Percentiles rank a stretch among this genome's conserved stretches.
These are phyloP conservation scores for Chrysanthemum seticuspe DNA, from an alignment of 129 eudicot species.

Conservation along the genomic window DNA sequence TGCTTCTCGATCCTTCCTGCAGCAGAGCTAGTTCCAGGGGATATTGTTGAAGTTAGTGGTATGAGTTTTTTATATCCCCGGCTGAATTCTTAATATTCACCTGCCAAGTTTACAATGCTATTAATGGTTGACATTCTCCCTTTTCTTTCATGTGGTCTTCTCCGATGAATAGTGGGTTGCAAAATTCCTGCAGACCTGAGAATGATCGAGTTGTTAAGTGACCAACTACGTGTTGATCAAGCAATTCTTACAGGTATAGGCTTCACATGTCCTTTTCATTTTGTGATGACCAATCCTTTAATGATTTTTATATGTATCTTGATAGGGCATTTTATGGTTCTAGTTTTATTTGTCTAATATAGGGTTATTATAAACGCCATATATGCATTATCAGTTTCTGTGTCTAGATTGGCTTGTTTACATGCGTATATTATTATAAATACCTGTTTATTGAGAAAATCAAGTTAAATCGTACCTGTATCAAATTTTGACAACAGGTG, in stretches of 20 bases:
- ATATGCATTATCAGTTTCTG: background rate
- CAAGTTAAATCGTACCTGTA: background rate
- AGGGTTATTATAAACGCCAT: background rate
- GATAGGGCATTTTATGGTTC: background rate
- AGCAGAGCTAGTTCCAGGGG: constrained; percentile 94
- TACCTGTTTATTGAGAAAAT: constrained; percentile 2
- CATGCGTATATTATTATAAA: constrained; percentile 8
- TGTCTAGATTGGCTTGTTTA: constrained; percentile 1
- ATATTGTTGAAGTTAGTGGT: constrained; percentile 97
- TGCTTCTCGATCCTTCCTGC: constrained; percentile 96
- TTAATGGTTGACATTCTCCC: background rate
- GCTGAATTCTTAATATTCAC: background rate
- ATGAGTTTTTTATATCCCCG: constrained; percentile 24
- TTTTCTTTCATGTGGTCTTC: constrained; percentile 23
- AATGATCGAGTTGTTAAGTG: constrained; percentile 85
- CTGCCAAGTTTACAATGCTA: background rate
- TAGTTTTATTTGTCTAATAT: background rate
- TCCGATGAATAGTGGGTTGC: constrained; percentile 71
- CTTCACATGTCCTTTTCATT: background rate
- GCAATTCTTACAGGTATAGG: constrained; percentile 96
- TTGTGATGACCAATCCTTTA: background rate
- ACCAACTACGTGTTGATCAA: constrained; percentile 91
- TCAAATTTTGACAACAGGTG: constrained; percentile 52
- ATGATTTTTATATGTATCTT: constrained; percentile 6
- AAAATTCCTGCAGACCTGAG: constrained; percentile 97